Conservation (phyloP, 169 alveolate species). For the Cryptosporidium meleagridis region DNA sequence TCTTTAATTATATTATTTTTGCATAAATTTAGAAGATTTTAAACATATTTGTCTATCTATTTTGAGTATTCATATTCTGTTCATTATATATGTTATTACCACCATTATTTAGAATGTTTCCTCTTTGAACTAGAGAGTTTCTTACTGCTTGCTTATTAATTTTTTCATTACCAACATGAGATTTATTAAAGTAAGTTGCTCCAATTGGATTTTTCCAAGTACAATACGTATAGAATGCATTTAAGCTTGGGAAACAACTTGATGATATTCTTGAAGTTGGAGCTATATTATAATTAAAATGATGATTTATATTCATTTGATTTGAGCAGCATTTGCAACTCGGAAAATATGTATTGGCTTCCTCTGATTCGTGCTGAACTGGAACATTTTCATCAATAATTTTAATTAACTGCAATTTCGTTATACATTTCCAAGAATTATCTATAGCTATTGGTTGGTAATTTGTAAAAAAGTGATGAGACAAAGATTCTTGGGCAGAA, state of each 20-base stretch:
- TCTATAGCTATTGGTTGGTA: neutral
- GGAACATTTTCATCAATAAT: constrained; percentile 46
- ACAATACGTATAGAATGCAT: constrained; percentile 39
- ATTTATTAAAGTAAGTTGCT: neutral
- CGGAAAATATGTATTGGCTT: constrained; percentile 33
- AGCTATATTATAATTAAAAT: neutral
- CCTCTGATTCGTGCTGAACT: constrained; percentile 47
- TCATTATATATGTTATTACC: neutral
- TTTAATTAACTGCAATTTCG: constrained; percentile 16
- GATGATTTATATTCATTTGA: neutral
- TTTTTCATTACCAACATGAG: neutral
- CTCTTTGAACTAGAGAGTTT: constrained; percentile 5
- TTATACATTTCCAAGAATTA: constrained; percentile 42
- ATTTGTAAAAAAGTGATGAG: constrained; percentile 44
- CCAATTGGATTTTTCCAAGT: constrained; percentile 18
- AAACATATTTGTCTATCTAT: neutral
- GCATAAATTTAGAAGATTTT: neutral
- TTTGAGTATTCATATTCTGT: constrained; percentile 60
- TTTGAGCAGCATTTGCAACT: constrained; percentile 39
- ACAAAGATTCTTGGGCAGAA: constrained; percentile 47
- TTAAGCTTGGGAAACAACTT: constrained; percentile 50
- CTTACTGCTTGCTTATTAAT: neutral
- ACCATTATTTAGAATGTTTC: neutral
- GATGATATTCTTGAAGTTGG: constrained; percentile 19
- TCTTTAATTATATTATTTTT: neutral